A percentile compares a stretch with the other conserved stretches of the same genome.
phyloP scores from a whole-genome alignment of 1,284 basidiomycete genomes.

The Anthracocystis setariae region DNA sequence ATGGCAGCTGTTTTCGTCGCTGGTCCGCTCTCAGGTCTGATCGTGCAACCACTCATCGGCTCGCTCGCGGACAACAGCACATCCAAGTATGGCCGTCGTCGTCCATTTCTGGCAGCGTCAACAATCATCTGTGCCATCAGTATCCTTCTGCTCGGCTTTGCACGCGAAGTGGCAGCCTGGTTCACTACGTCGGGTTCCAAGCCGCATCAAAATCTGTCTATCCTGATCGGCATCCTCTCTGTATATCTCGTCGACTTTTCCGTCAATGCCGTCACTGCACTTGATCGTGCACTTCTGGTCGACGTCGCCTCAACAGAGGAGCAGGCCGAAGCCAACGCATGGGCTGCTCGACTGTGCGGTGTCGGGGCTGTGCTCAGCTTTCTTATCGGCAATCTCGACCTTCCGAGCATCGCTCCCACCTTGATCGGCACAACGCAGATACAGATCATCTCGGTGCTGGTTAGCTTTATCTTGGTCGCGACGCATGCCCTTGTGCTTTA shows the following conservation, averaged over 20 bases:
- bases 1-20: slow-evolving; percentile 63
- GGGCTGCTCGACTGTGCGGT: slow-evolving; percentile 83
- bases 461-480: slow-evolving; percentile 35
- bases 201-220: slow-evolving; percentile 71
- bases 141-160: slow-evolving; percentile 65
- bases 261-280: slow-evolving; percentile 87
- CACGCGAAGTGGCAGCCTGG: slow-evolving; percentile 56
- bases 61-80: slow-evolving; percentile 66
- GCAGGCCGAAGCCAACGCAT: slow-evolving; percentile 90
- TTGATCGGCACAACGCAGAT: slow-evolving; percentile 36
- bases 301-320: slow-evolving; percentile 73
- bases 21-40: slow-evolving; percentile 61
- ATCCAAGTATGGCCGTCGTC: slow-evolving; percentile 64
- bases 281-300: slow-evolving; percentile 83
- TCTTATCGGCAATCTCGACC: slow-evolving; percentile 59
- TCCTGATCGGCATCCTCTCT: slow-evolving; percentile 82
- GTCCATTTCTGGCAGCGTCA: slow-evolving; percentile 67
- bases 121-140: slow-evolving; percentile 59
- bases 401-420: slow-evolving; percentile 38
- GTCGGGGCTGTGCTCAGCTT: slow-evolving; percentile 61
- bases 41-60: slow-evolving; percentile 68
- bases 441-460: slow-evolving; percentile 53
- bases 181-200: slow-evolving; percentile 20
- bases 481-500: slow-evolving; percentile 52
- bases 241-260: slow-evolving; percentile 93